Base-by-base conservation (phyloP, 2,329 filamentous ascomycete genomes). In the Tympanopsis confertula region DNA sequence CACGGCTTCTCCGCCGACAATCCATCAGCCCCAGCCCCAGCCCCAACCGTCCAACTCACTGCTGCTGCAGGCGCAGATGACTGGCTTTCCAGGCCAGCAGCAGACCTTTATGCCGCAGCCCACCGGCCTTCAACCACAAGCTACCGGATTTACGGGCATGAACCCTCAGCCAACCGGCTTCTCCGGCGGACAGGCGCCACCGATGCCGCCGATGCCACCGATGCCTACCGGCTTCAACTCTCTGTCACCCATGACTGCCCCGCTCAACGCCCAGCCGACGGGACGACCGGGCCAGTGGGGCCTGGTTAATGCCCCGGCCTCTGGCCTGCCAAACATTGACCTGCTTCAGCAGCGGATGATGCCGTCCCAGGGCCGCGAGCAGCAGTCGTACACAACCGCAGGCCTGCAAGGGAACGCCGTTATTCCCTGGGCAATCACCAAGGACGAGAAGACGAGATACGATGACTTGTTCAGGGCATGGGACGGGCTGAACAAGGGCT, bases 361-460 rank as follows among this genome's bases (percentile, higher is more conserved):
- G 89, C 91, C 91, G 17, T 89, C 96, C 54, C 78, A 85, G 48
- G 91, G 91, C 33, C 82, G 91, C 22, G 91, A 96, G 58, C 73
- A 78, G 43, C 83, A 82, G 19, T 26, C 22, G 7, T 26, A 84
- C 50, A 94, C 86, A 5, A 89, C 88, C 2, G 77, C 82, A 41
- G 89, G 91, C 4, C 70, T 98, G 10, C 80, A 86, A 44, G 91
- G 91, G 38, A 96, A 94, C 61, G 91, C 91, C 1, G 89, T 86
- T 5, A 91, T 98, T 51, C 91, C 91, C 0, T 98, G 91, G 91
- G 88, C 91, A 13, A 91, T 98, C 42, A 98, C 91, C 4, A 98
- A 98, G 58, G 88, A 95, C 45, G 91, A 98, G 60, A 98, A 98
- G 69, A 89, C 84, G 43, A 82, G 93, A 44, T 98, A 98, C 48